Conservation (phyloP, 495 filamentous ascomycete species). For the Lasiosphaeria miniovina region DNA sequence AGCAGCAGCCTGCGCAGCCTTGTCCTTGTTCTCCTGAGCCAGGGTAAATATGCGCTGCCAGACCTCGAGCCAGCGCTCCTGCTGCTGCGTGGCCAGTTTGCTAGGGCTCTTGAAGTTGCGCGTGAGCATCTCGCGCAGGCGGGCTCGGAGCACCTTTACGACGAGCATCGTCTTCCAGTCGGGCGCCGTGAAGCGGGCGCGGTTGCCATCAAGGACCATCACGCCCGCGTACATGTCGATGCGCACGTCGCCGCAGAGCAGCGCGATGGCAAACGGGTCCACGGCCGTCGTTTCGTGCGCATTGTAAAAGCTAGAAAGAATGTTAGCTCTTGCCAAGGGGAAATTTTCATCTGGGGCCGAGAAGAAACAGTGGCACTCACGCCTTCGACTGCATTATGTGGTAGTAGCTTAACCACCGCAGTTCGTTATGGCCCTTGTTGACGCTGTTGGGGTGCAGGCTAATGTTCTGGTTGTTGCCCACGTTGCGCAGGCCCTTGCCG, state of each 20-base stretch:
- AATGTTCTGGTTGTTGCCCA: conserved; percentile 85
- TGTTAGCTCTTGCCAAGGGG: conserved; percentile 10
- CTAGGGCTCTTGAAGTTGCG: conserved; percentile 69
- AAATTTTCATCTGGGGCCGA: background rate
- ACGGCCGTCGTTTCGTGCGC: conserved; percentile 85
- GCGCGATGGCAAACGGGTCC: conserved; percentile 73
- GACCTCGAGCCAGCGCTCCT: conserved; percentile 70
- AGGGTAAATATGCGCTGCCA: conserved; percentile 54
- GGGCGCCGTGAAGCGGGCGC: conserved; percentile 78
- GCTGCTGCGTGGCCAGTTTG: conserved; percentile 62
- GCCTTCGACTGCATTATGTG: conserved; percentile 91
- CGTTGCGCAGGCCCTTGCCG: conserved; percentile 85
- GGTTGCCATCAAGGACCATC: conserved; percentile 78
- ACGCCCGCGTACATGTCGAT: conserved; percentile 87
- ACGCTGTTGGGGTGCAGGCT: conserved; percentile 81
- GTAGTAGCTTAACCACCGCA: conserved; percentile 89
- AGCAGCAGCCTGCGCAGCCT: conserved; percentile 11
- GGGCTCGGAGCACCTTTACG: conserved; percentile 68
- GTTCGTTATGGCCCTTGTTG: conserved; percentile 64
- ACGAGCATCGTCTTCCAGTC: conserved; percentile 90
- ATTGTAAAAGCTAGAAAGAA: conserved; percentile 60
- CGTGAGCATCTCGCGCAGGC: conserved; percentile 68
- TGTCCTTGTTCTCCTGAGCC: conserved; percentile 28
- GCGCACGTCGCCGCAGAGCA: conserved; percentile 83
- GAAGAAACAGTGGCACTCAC: conserved; percentile 35